Evolutionary conservation across 2,329 filamentous ascomycete species (phyloP), one percentile per base, ranked within the genome.

Genomic region (Cryphonectria parasitica): DNA sequence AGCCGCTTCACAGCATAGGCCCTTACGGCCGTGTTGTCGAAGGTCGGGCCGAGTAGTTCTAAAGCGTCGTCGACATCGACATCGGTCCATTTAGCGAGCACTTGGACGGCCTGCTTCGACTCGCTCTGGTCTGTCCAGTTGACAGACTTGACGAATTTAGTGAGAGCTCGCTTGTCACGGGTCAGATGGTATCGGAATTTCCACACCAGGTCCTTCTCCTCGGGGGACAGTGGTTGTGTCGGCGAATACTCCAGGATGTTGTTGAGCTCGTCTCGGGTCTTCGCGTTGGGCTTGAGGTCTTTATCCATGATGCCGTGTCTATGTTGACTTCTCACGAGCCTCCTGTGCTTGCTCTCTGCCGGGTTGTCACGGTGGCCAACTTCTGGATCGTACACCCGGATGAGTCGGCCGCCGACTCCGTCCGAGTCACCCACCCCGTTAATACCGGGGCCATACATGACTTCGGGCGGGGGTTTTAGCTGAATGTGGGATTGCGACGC

Each of bases 71-170:
- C 97, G 6, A 99, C 91, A 77, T 98, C 96, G 71, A 99, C 97
- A 74, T 97, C 94, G 0, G 93, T 97, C 96, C 96, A 99, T 75
- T 95, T 95, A 0, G 92, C 90, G 25, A 99, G 86, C 5, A 99
- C 89, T 72, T 97, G 93, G 34, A 96, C 92, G 7, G 95, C 95
- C 82, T 98, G 94, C 71, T 92, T 91, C 4, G 92, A 90, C 83
- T 99, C 95, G 72, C 90, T 89, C 63, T 89, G 87, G 79, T 97
- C 95, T 65, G 89, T 89, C 95, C 96, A 99, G 75, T 97, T 95
- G 54, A 98, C 95, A 0, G 95, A 98, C 80, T 98, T 99, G 79
- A 98, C 94, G 75, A 99, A 97, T 77, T 99, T 99, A 45, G 95
- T 99, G 70, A 98, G 85, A 2, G 95, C 92, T 76, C 92, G 86